These are phyloP conservation scores for Pythium scleroteichum DNA, from an alignment of 352 stramenopile species.

Conservation along the genomic window DNA sequence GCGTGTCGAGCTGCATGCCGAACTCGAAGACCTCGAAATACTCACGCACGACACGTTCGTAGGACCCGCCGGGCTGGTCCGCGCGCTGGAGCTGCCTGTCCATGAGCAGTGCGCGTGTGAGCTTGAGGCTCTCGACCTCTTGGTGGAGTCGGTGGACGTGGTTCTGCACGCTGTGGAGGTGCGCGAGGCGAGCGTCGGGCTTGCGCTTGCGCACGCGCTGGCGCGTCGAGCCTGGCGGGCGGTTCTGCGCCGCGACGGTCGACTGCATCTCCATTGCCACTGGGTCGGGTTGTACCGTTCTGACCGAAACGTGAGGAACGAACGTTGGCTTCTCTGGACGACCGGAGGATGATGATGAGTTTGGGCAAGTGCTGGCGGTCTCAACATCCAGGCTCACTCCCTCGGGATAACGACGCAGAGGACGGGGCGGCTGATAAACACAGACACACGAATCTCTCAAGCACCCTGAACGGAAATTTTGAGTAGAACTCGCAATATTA, in stretches of 20 bases:
- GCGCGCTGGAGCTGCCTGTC: constrained; percentile 18
- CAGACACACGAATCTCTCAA: no score
- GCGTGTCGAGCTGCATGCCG: constrained; percentile 14
- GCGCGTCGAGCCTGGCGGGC: constrained; percentile 8
- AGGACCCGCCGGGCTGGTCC: constrained; percentile 14
- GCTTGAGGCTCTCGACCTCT: constrained; percentile 23
- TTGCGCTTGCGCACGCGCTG: constrained; percentile 21
- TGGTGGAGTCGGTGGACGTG: constrained; percentile 22
- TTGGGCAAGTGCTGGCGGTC: background rate
- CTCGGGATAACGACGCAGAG: no score
- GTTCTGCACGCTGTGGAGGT: constrained; percentile 16
- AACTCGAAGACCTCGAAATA: constrained; percentile 21
- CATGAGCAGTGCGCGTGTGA: constrained; percentile 20
- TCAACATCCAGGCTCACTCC: background rate
- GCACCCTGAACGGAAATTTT: no score
- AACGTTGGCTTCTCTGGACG: no score
- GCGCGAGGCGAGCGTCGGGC: constrained; percentile 16
- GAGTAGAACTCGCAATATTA: no score
- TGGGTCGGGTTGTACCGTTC: background rate
- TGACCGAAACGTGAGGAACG: background rate
- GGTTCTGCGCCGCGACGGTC: background rate
- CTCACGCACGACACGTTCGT: constrained; percentile 18
- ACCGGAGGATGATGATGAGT: constrained; percentile 4
- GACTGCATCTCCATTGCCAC: background rate
- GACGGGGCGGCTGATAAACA: no score